These are phyloP conservation scores for Taiozyma onychis DNA, from an alignment of 1,139 yeast genomes.

Conservation along the genomic window DNA sequence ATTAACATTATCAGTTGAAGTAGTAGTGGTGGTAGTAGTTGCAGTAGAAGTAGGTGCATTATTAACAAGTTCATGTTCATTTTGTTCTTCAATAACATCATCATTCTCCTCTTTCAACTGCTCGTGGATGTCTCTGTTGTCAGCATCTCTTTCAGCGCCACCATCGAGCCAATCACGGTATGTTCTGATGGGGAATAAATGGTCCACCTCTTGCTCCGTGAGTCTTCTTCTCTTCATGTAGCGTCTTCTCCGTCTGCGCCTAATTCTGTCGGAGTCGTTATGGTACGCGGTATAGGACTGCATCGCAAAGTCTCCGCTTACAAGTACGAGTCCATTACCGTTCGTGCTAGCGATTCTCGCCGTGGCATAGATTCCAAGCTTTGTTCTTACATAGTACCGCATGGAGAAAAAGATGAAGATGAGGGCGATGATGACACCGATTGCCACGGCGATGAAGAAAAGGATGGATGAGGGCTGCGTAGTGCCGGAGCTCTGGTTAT, in stretches of 20 bases:
- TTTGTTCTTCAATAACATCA: background rate
- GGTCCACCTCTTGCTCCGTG: constrained; percentile 56
- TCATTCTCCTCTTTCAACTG: constrained; percentile 23
- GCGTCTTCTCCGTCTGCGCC: constrained; percentile 20
- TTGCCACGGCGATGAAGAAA: constrained; percentile 56
- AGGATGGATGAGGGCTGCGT: constrained; percentile 50
- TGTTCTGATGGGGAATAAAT: constrained; percentile 57
- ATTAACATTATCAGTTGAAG: background rate
- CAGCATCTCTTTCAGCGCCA: constrained; percentile 25
- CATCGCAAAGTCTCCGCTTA: constrained; percentile 20
- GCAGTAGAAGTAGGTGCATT: background rate
- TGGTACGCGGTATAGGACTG: constrained; percentile 18
- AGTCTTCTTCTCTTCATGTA: constrained; percentile 43
- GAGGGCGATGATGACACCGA: constrained; percentile 53
- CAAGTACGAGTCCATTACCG: constrained; percentile 16
- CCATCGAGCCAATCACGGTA: constrained; percentile 60
- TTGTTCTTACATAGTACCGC: constrained; percentile 51
- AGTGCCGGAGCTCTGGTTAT: constrained; percentile 1
- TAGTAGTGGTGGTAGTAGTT: background rate
- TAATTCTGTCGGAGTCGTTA: constrained; percentile 13
- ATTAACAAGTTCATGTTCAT: constrained; percentile 1
- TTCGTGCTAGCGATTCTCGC: constrained; percentile 29
- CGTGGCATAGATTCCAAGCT: constrained; percentile 48
- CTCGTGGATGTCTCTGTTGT: constrained; percentile 20
- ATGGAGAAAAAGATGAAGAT: constrained; percentile 53